A percentile compares a stretch with the other conserved stretches of the same genome.
These are phyloP conservation scores for Backusella morwellensis DNA, from an alignment of 192 early-diverging fungal species.

Conservation along the genomic window DNA sequence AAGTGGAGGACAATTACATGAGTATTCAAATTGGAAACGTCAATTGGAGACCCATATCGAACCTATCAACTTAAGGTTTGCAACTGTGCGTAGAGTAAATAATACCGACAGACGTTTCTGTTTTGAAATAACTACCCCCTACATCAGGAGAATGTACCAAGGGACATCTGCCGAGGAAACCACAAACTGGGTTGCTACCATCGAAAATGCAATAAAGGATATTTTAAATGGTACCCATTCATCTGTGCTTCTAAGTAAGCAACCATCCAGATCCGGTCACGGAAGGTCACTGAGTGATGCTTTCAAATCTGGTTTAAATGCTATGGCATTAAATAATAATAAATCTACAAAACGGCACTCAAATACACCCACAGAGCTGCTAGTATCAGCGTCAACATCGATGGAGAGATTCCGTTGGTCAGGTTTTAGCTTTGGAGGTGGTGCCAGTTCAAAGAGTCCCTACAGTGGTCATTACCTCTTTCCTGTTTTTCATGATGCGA, in stretches of 20 bases:
- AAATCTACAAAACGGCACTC: slow-evolving; percentile 1
- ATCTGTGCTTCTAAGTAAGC: neutral
- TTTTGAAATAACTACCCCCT: slow-evolving; percentile 70
- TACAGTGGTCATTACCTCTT: neutral
- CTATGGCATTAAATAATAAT: neutral
- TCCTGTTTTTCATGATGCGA: neutral
- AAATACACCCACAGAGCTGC: slow-evolving; percentile 1
- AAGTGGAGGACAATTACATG: slow-evolving; percentile 57
- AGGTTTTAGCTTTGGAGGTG: slow-evolving; percentile 11
- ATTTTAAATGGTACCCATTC: slow-evolving; percentile 48
- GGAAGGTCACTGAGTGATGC: slow-evolving; percentile 18
- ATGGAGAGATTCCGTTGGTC: slow-evolving; percentile 16
- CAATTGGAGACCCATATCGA: slow-evolving; percentile 56
- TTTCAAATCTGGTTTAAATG: slow-evolving; percentile 5
- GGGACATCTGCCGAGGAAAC: slow-evolving; percentile 66
- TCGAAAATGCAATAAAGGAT: slow-evolving; percentile 69
- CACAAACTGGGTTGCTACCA: slow-evolving; percentile 60
- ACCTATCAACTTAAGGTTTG: slow-evolving; percentile 61
- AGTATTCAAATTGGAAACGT: slow-evolving; percentile 68
- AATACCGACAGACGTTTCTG: slow-evolving; percentile 68
- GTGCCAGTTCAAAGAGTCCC: neutral
- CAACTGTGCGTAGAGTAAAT: slow-evolving; percentile 62
- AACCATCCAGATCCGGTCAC: neutral
- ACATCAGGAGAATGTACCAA: slow-evolving; percentile 63
- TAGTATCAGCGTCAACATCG: slow-evolving; percentile 5